These are phyloP conservation scores for Beta macrorhiza DNA, from an alignment of 179 eudicot species.

Conservation along the genomic window DNA sequence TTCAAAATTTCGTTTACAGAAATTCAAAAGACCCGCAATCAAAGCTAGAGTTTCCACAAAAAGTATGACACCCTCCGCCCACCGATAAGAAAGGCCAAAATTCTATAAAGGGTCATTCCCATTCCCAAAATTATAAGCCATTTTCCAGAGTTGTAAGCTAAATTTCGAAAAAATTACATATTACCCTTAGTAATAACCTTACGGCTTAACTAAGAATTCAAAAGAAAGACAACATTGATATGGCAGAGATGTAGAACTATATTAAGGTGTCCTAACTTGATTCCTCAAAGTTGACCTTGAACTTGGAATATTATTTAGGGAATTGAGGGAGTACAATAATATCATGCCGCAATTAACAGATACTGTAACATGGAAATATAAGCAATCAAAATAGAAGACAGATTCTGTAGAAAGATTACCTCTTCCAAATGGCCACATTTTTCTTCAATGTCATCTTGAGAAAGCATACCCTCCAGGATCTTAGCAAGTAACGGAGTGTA, in stretches of 20 bases:
- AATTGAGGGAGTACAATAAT: background rate
- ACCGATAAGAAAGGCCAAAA: too few species aligned
- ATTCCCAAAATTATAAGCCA: too few species aligned
- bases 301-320: background rate
- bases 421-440: conserved; percentile 60
- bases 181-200: background rate
- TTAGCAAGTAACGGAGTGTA: conserved; percentile 91
- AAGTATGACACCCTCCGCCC: background rate
- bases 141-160: too few species aligned
- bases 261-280: background rate
- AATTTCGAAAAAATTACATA: background rate
- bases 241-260: background rate
- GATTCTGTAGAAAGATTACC: conserved; percentile 37
- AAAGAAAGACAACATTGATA: background rate
- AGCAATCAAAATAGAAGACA: background rate
- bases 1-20: background rate
- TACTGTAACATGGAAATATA: background rate
- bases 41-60: background rate
- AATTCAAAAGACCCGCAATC: background rate
- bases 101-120: too few species aligned
- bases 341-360: background rate
- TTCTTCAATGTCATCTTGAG: conserved; percentile 53
- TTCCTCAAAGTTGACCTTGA: background rate
- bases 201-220: background rate
- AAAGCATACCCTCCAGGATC: conserved; percentile 74